Evolutionary conservation across 179 eudicot species (phyloP), one percentile per base, ranked within the genome.

Genomic region (Silene coronaria): DNA sequence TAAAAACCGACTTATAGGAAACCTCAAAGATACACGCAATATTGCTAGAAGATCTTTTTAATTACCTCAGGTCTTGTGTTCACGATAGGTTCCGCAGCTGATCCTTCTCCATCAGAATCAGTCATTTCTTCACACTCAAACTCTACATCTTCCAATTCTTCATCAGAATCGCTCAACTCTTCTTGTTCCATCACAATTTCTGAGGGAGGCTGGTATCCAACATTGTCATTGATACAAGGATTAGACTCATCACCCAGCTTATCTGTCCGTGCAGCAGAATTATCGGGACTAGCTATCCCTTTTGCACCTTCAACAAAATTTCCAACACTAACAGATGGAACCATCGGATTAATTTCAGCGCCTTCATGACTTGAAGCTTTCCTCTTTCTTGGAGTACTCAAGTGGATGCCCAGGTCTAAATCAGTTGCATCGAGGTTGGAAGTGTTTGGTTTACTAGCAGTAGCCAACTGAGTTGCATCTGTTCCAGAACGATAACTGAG

Each of bases 151-250:
- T 95, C 97, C 73, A 87, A 71, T 84, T 95, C 99, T 48, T 92
- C 99, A 76, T 95, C 99, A 63, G 99, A 95, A 82, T 95, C 99
- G 74, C 99, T 95, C 74, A 95, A 81, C 81, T 92, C 99, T 84
- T 94, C 99, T 77, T 92, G 97, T 67, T 95, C 99, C 99, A 95
- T 95, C 80, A 95, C 91, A 76, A 95, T 92, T 80, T 84, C 98
- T 23, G 82, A 82, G 70, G 84, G 82, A 28, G 91, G 85, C 75
- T 85, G 87, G 42, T 82, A 83, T 61, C 79, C 71, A 34, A 62
- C 82, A 80, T 66, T 67, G 77, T 77, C 76, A 48, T 60, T 73
- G 6, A 32, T 70, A 77, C 64, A 27, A 27, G 45, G 32, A 68
- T 70, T 58, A 58, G 77, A 17, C 46, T 22, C 55, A 57, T n/a